These are phyloP conservation scores for Dothidotthia symphoricarpi DNA, from an alignment of 2,329 filamentous ascomycete species.

Conservation along the genomic window DNA sequence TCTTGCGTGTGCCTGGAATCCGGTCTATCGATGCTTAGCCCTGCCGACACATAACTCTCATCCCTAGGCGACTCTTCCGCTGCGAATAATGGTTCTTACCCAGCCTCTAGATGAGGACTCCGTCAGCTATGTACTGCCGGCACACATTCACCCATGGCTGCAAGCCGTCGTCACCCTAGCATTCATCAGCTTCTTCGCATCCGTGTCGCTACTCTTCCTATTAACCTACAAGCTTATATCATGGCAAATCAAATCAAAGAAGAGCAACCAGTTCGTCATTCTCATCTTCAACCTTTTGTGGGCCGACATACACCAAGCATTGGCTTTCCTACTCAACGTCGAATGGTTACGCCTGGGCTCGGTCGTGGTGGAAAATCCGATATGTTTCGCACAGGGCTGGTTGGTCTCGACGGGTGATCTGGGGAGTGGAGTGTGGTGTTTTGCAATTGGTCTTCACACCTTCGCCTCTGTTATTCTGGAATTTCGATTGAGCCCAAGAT, in stretches of 20 bases:
- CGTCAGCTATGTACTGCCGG: constrained; percentile 35
- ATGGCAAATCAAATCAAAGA: constrained; percentile 39
- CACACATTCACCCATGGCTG: constrained; percentile 43
- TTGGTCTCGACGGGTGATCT: constrained; percentile 67
- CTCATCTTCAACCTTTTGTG: constrained; percentile 68
- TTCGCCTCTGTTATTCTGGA: constrained; percentile 61
- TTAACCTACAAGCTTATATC: constrained; percentile 49
- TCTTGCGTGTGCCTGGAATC: constrained; percentile 6
- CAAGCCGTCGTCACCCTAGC: constrained; percentile 49
- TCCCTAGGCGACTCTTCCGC: background rate
- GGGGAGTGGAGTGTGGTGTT: constrained; percentile 65
- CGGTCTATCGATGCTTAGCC: constrained; percentile 13
- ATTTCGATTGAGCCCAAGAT: constrained; percentile 52
- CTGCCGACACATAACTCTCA: constrained; percentile 2
- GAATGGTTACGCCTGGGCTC: constrained; percentile 57
- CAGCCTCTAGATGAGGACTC: constrained; percentile 28
- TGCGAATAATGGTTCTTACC: constrained; percentile 20
- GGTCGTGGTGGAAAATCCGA: constrained; percentile 54
- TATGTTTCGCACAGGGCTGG: constrained; percentile 67
- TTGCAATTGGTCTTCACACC: constrained; percentile 64
- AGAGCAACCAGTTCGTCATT: constrained; percentile 64
- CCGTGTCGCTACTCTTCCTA: constrained; percentile 45
- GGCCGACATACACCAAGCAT: constrained; percentile 65
- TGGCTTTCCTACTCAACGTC: constrained; percentile 63
- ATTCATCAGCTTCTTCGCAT: constrained; percentile 49